These are phyloP conservation scores for Funneliformis caledonium DNA, from an alignment of 371 early-diverging fungal genomes.

Conservation along the genomic window DNA sequence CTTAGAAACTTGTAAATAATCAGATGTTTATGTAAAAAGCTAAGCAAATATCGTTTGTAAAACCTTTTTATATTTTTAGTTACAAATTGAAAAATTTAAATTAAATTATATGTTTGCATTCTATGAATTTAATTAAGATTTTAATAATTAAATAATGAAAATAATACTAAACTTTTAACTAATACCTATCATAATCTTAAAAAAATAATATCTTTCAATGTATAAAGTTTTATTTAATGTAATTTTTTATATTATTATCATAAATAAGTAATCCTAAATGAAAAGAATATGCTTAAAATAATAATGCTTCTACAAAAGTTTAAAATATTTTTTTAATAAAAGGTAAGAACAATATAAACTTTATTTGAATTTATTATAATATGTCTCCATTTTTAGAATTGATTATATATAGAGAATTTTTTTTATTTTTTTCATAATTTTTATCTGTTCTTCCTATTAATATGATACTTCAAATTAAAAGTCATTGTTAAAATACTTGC, in stretches of 20 bases:
- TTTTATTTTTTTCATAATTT: conserved; percentile 5
- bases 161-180: too few species aligned
- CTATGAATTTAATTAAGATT: not conserved
- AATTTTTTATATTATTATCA: not conserved
- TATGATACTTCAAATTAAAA: not conserved
- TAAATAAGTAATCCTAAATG: not conserved
- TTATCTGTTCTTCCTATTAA: not conserved
- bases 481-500: not conserved
- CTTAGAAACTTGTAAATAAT: not conserved
- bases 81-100: not conserved
- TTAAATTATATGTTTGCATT: not conserved
- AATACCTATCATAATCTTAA: too few species aligned
- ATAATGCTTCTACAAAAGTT: not conserved
- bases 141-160: too few species aligned
- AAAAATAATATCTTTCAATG: too few species aligned
- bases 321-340: conserved; percentile 1
- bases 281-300: not conserved
- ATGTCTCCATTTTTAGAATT: not conserved
- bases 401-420: not conserved
- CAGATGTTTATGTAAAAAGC: not conserved
- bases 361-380: not conserved
- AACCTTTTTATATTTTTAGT: conserved; percentile 4
- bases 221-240: not conserved
- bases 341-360: not conserved
- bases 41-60: not conserved